Conservation (phyloP, 73 alveolate species). For the Symbiodinium pilosum region DNA sequence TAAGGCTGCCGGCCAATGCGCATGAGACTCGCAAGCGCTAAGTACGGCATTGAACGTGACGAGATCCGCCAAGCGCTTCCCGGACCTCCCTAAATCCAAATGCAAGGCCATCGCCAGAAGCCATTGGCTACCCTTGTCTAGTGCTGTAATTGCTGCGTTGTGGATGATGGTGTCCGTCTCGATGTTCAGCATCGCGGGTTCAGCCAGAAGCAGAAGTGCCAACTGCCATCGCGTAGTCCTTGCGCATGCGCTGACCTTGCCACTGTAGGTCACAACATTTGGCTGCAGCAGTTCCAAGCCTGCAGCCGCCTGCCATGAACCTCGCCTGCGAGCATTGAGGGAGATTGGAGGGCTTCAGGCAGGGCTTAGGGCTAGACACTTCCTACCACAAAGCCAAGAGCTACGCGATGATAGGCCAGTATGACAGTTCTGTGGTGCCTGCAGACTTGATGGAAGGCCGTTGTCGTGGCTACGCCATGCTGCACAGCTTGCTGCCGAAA, state of each 20-base stretch:
- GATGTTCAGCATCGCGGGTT: not conserved
- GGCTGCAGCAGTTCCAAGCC: not conserved
- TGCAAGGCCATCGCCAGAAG: not conserved
- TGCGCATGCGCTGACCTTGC: not conserved
- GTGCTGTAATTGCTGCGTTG: not conserved
- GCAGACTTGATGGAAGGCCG: not conserved
- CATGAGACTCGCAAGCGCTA: not conserved
- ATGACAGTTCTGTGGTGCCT: too few relatives aligned
- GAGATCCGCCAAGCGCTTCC: not conserved
- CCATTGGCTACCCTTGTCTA: not conserved
- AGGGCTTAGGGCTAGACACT: too few relatives aligned
- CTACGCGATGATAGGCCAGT: too few relatives aligned
- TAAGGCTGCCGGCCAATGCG: not conserved
- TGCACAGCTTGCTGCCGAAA: not conserved
- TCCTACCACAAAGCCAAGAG: too few relatives aligned
- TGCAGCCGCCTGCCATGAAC: not conserved
- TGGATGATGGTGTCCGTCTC: slow-evolving; percentile 13
- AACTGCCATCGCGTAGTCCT: not conserved
- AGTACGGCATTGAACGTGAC: not conserved
- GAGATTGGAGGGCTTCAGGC: too few relatives aligned
- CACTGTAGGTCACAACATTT: not conserved
- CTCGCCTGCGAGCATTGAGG: not conserved
- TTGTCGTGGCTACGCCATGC: not conserved
- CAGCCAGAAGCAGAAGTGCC: not conserved
- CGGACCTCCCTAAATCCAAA: not conserved